Base-by-base conservation (phyloP, 352 stramenopile genomes). In the Phytophthora fragariae region DNA sequence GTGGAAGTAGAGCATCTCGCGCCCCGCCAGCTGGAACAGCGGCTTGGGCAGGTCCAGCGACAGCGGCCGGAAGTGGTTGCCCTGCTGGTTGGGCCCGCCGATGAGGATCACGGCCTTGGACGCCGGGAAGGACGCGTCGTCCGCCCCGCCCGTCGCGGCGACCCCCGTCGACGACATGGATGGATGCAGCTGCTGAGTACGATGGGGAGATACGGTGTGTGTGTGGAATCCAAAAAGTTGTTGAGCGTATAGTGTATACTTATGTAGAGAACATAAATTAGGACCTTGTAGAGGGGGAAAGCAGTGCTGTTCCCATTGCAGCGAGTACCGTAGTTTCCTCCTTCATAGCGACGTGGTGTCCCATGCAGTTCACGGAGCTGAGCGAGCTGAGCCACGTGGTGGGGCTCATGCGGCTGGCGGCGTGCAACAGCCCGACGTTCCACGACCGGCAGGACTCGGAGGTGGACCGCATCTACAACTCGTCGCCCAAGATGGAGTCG, bases 1-100 rank as follows among this genome's bases (percentile, higher is more conserved):
- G 63, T 97, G 91, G 77, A 96, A 95, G 72, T 92, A 96, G 52
- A 97, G 85, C 88, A 96, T 96, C 62, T 95, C 89, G 31, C 84
- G 81, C 1, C 91, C 91, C 2, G 91, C 91, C 59, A 97, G 87
- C 50, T 91, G 89, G 75, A 97, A 97, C 6, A 97, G 79, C 37
- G 91, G 91, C 75, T 96, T 97, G 37, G 91, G 91, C 49, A 95
- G 75, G 56, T 97, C 89, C 52, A 97, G 76, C 44, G 88, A 96
- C 33, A 97, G 83, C 61, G 91, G 91, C 0, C 91, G 91, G 72
- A 97, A 97, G 76, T 94, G 89, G 69, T 95, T 95, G 62, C 88
- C 88, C 73, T 93, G 89, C 71, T 95, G 86, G 70, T 94, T 96
- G 33, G 89, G 86, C 4, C 91, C 91, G 49, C 91, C 91, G 65